Conservation (phyloP, 2,329 filamentous ascomycete genomes). For the Phoma sp. region DNA sequence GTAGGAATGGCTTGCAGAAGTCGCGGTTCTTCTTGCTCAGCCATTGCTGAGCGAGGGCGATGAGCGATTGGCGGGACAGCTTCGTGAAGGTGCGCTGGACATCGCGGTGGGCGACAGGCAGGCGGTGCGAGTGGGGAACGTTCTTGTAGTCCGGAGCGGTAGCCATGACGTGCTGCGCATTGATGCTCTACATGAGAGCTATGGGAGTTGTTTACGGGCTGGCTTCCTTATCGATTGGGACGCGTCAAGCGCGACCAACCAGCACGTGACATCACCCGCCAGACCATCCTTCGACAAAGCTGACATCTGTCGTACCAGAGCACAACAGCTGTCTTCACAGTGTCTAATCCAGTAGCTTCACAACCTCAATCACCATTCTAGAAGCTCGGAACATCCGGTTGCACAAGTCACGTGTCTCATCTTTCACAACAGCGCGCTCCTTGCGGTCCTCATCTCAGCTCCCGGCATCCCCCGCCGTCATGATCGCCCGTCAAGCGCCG, state of each 20-base stretch:
- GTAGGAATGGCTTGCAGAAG: conserved; percentile 67
- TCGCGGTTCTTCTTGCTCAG: conserved; percentile 71
- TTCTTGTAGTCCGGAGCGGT: conserved; percentile 75
- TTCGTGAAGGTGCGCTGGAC: conserved; percentile 72
- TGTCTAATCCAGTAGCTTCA: background rate
- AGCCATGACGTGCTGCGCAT: conserved; percentile 50
- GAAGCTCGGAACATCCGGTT: background rate
- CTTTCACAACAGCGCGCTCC: background rate
- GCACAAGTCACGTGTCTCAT: conserved; percentile 6
- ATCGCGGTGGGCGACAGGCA: conserved; percentile 69
- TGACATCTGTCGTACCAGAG: background rate
- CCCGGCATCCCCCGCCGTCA: conserved; percentile 5
- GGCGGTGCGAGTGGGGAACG: conserved; percentile 73
- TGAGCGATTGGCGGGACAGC: conserved; percentile 74
- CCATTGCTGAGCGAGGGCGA: conserved; percentile 79
- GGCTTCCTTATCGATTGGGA: conserved; percentile 31
- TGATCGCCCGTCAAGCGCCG: conserved; percentile 11
- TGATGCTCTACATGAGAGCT: conserved; percentile 38
- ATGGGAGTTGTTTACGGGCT: conserved; percentile 28
- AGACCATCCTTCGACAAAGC: background rate
- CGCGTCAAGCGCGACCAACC: conserved; percentile 12
- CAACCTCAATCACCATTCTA: background rate
- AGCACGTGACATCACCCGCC: background rate
- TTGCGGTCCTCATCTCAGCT: too few relatives aligned
- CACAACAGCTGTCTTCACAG: background rate